These are phyloP conservation scores for Haplosporangium sp. DNA, from an alignment of 371 early-diverging fungal genomes.

Conservation along the genomic window DNA sequence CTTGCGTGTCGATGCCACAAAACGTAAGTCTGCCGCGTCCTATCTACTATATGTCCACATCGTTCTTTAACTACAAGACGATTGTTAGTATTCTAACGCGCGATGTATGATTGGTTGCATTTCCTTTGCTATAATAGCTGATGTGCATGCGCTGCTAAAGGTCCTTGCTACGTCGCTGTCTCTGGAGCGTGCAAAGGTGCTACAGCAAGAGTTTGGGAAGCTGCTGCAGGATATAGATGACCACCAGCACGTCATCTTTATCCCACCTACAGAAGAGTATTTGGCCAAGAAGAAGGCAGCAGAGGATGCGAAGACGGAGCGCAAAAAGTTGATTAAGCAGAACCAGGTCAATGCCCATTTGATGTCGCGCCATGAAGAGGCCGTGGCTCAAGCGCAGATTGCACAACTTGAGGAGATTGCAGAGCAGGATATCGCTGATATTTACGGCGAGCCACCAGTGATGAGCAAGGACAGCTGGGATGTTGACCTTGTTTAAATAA, in stretches of 20 bases:
- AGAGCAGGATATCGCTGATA: slow-evolving; percentile 51
- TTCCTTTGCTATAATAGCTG: slow-evolving; percentile 11
- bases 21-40: slow-evolving; percentile 46
- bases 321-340: slow-evolving; percentile 47
- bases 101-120: not conserved
- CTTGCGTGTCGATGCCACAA: slow-evolving; percentile 49
- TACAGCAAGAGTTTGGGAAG: slow-evolving; percentile 38
- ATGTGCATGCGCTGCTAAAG: slow-evolving; percentile 39
- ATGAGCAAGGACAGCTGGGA: slow-evolving; percentile 51
- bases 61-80: not conserved
- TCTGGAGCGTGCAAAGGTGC: slow-evolving; percentile 41
- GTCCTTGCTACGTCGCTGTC: slow-evolving; percentile 43
- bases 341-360: slow-evolving; percentile 35
- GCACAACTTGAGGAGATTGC: slow-evolving; percentile 50
- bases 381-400: slow-evolving; percentile 47
- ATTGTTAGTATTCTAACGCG: not conserved
- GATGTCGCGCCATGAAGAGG: slow-evolving; percentile 55
- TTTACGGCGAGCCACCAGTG: slow-evolving; percentile 48
- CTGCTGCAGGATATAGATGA: slow-evolving; percentile 32
- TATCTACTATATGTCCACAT: not conserved
- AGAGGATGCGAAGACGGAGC: slow-evolving; percentile 52
- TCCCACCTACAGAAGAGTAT: slow-evolving; percentile 45
- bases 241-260: slow-evolving; percentile 28
- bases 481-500: slow-evolving; percentile 33
- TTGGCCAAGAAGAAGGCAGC: slow-evolving; percentile 51